Conservation (phyloP, 2,329 filamentous ascomycete genomes). For the Magnaporthiopsis incrustans region DNA sequence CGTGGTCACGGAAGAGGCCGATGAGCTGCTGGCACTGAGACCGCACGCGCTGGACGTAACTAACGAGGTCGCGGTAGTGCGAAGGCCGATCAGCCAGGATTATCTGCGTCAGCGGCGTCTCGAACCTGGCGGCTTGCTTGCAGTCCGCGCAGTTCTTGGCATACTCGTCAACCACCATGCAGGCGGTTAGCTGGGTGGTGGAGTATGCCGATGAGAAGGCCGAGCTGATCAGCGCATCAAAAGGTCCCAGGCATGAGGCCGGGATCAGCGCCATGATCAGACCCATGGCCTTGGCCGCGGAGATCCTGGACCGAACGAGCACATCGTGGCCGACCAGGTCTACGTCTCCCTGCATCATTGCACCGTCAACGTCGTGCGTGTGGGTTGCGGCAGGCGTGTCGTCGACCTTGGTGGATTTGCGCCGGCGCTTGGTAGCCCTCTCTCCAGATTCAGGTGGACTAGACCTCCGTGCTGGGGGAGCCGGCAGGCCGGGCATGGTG, state of each 20-base stretch:
- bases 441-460: slow-evolving; percentile 49
- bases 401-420: slow-evolving; percentile 78
- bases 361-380: slow-evolving; percentile 93
- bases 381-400: slow-evolving; percentile 54
- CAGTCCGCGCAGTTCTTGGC: slow-evolving; percentile 48
- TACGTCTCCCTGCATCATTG: slow-evolving; percentile 95
- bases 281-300: slow-evolving; percentile 78
- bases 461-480: slow-evolving; percentile 33
- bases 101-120: slow-evolving; percentile 60
- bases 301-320: slow-evolving; percentile 82
- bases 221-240: slow-evolving; percentile 56
- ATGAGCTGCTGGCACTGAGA: slow-evolving; percentile 87
- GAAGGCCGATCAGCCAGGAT: slow-evolving; percentile 74
- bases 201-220: slow-evolving; percentile 67
- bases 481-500: slow-evolving; percentile 38
- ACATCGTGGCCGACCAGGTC: slow-evolving; percentile 87
- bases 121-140: slow-evolving; percentile 49
- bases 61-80: slow-evolving; percentile 84
- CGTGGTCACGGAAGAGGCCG: slow-evolving; percentile 85
- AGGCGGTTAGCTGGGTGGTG: slow-evolving; percentile 76
- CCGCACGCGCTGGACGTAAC: slow-evolving; percentile 79
- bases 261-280: slow-evolving; percentile 73
- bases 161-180: slow-evolving; percentile 83
- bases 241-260: slow-evolving; percentile 50
- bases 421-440: slow-evolving; percentile 64